Base-by-base conservation (phyloP, 2,329 filamentous ascomycete genomes). In the Aspergillus pseudoviridinutans region DNA sequence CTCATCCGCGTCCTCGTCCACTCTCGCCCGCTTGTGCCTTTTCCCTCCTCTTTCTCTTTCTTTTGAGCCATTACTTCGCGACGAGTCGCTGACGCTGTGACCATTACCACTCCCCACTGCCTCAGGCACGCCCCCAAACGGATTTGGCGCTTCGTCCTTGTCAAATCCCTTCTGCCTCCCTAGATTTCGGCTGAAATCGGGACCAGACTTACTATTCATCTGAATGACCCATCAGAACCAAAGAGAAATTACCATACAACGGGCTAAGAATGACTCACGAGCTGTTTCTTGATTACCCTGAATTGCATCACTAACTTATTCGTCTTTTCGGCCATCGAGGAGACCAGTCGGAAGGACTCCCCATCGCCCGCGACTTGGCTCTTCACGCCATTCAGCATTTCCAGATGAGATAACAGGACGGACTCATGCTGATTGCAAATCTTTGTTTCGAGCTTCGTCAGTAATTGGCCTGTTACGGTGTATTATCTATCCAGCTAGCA, bases 371-470 rank as follows among this genome's bases (percentile, higher is more conserved):
- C 58, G 9, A 71, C 61, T 47, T 74, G 70, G 6, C 61, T 59
- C 50, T 70, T 68, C 2, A 78, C 65, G 58, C 70, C 66, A 17
- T 71, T 64, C 8, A 78, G 63, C 61, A 78, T 70, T 49, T 72
- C 65, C 2, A 76, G 56, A 58, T 79, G 77, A 3, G 70, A 73
- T 35, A 68, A 65, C 3, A 79, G 64, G 28, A 76, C 61, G 2
- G 63, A 69, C n/a, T 77, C 72, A 60, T 79, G 76, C 42, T 72
- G 74, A 12, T 68, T 62, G 55, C 75, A 76, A 24, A 78, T 63
- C 76, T 78, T 50, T 47, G 20, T 24, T 47, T 44, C 41, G 3
- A 47, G 10, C 25, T 24, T 2, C 3, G 44, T 47, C 10, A 47
- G 24, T 27, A 8, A 27, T 14, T n/a, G 8, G 20, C 14, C 22